Conservation (phyloP, 2,329 filamentous ascomycete genomes). For the Mycosphaerella sp. region DNA sequence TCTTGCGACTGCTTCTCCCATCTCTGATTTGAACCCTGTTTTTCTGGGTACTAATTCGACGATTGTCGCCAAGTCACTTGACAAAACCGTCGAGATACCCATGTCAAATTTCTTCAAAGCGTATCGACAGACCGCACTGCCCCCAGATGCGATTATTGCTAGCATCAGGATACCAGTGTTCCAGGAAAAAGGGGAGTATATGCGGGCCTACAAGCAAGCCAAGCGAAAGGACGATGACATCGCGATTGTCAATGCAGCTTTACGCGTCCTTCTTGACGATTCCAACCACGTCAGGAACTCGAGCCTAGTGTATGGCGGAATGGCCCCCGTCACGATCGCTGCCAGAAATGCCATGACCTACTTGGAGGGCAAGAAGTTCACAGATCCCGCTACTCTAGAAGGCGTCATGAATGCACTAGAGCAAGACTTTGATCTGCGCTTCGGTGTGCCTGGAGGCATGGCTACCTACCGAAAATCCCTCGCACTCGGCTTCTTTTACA, state of each 20-base stretch:
- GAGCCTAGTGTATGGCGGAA: conserved; percentile 85
- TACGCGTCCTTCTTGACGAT: conserved; percentile 66
- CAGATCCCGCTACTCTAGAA: conserved; percentile 76
- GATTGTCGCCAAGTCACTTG: conserved; percentile 70
- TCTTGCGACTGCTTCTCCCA: conserved; percentile 86
- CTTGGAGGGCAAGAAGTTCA: conserved; percentile 69
- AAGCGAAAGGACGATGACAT: conserved; percentile 99
- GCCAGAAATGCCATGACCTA: conserved; percentile 72
- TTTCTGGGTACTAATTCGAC: conserved; percentile 81
- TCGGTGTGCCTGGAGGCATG: conserved; percentile 94
- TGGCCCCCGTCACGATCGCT: conserved; percentile 86
- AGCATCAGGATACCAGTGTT: conserved; percentile 79
- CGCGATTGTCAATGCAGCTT: conserved; percentile 85
- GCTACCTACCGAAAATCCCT: conserved; percentile 89
- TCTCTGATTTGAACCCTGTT: conserved; percentile 92
- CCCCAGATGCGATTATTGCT: conserved; percentile 75
- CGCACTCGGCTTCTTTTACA: conserved; percentile 90
- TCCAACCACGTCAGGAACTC: conserved; percentile 64
- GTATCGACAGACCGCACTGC: conserved; percentile 77
- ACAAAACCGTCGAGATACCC: conserved; percentile 72
- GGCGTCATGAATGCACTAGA: conserved; percentile 86
- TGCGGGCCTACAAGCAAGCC: conserved; percentile 89
- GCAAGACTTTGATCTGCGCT: conserved; percentile 78
- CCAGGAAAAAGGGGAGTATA: conserved; percentile 68
- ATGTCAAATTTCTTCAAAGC: conserved; percentile 91